Evolutionary conservation across 441 rosid genomes (phyloP).

Genomic region (Populus hybrid): DNA sequence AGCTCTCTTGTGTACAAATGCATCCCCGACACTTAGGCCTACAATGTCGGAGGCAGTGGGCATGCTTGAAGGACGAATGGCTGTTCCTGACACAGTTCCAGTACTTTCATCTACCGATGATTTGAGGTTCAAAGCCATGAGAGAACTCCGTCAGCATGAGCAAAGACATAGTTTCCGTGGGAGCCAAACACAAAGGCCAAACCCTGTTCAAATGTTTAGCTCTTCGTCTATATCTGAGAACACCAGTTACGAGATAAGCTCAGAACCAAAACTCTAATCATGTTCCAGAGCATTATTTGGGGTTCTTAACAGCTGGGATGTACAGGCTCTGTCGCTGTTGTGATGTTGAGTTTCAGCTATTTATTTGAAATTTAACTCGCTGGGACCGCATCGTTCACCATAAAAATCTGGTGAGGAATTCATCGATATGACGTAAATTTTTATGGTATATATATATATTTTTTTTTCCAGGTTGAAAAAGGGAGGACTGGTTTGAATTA

Average conservation of each 20-base stretch:
- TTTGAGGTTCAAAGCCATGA: slow-evolving; percentile 43
- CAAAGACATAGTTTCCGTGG: slow-evolving; percentile 5
- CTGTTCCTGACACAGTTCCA: slow-evolving; percentile 42
- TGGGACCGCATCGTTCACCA: neutral
- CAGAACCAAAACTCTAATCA: neutral
- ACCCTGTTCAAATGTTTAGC: slow-evolving; percentile 11
- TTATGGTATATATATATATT: neutral
- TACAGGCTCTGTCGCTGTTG: neutral
- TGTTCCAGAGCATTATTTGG: neutral
- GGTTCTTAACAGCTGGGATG: neutral
- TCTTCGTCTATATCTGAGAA: slow-evolving; percentile 27
- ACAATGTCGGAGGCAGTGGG: slow-evolving; percentile 69
- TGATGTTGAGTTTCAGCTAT: neutral
- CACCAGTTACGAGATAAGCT: slow-evolving; percentile 17
- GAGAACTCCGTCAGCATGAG: slow-evolving; percentile 33
- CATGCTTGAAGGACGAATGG: slow-evolving; percentile 56
- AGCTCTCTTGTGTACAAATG: slow-evolving; percentile 60
- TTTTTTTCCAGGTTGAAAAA: neutral
- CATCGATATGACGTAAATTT: neutral
- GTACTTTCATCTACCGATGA: slow-evolving; percentile 44
- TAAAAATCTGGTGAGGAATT: neutral
- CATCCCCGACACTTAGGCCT: slow-evolving; percentile 57
- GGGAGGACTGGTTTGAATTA: neutral
- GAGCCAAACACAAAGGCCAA: slow-evolving; percentile 29
- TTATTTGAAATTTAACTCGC: neutral